These are phyloP conservation scores for Podospora pseudocomata DNA, from an alignment of 495 filamentous ascomycete species.

Conservation along the genomic window DNA sequence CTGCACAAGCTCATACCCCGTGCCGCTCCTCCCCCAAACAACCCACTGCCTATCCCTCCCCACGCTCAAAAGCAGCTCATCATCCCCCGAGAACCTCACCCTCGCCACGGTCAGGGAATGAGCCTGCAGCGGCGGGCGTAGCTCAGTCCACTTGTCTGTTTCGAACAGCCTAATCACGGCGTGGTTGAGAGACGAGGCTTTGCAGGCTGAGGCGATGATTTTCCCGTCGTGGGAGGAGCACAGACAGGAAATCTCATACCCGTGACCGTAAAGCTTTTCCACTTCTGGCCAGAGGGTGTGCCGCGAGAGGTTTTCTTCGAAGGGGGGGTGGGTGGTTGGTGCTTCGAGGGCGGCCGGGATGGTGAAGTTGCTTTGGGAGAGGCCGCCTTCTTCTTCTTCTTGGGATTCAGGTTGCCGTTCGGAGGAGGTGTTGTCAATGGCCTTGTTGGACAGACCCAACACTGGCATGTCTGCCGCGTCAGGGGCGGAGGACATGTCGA, in stretches of 20 bases:
- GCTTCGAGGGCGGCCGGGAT: slow-evolving; percentile 44
- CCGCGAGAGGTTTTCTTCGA: slow-evolving; percentile 84
- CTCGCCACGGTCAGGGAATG: slow-evolving; percentile 83
- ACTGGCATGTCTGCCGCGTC: slow-evolving; percentile 92
- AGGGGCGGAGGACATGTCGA: slow-evolving; percentile 53
- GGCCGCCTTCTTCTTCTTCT: slow-evolving; percentile 34
- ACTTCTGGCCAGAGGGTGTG: slow-evolving; percentile 93
- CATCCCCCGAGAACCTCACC: slow-evolving; percentile 73
- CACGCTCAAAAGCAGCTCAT: slow-evolving; percentile 74
- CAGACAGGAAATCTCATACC: slow-evolving; percentile 93
- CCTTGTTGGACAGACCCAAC: slow-evolving; percentile 94
- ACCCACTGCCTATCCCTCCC: slow-evolving; percentile 90
- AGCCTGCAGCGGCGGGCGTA: slow-evolving; percentile 72
- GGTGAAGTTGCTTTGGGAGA: slow-evolving; percentile 34
- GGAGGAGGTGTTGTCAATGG: slow-evolving; percentile 57
- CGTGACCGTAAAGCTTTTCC: slow-evolving; percentile 97
- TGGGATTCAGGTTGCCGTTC: slow-evolving; percentile 10
- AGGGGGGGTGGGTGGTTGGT: slow-evolving; percentile 64
- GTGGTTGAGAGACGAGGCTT: slow-evolving; percentile 86
- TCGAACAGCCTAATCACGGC: slow-evolving; percentile 91
- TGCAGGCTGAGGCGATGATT: slow-evolving; percentile 88
- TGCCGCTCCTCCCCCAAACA: slow-evolving; percentile 55
- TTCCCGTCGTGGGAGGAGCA: slow-evolving; percentile 70
- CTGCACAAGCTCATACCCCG: slow-evolving; percentile 51
- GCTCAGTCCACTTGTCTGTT: slow-evolving; percentile 78